phyloP scores from a whole-genome alignment of 192 early-diverging fungal genomes.

The Powellomyces hirtus region DNA sequence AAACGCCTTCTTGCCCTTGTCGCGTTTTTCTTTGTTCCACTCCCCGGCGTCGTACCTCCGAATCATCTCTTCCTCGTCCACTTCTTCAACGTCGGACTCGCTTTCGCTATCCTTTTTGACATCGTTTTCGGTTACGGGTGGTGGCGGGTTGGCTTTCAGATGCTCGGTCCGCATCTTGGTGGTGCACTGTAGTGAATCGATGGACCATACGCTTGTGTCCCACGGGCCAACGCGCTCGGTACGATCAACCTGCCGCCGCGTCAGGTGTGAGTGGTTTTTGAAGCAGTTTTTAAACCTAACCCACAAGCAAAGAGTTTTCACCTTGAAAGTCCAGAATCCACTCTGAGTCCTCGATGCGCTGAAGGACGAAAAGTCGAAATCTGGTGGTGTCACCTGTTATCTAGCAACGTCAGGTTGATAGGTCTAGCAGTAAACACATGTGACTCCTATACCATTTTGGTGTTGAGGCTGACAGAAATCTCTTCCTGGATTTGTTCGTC shows the following conservation, averaged over 20 bases:
- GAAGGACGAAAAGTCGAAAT: slow-evolving; percentile 37
- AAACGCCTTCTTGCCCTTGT: slow-evolving; percentile 19
- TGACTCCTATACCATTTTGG: slow-evolving; percentile 43
- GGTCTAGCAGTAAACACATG: slow-evolving; percentile 4
- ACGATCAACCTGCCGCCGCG: slow-evolving; percentile 33
- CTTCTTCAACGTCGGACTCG: slow-evolving; percentile 1
- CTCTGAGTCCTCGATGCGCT: slow-evolving; percentile 35
- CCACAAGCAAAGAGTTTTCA: background rate
- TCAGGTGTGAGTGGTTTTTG: background rate
- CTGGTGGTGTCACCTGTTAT: slow-evolving; percentile 37
- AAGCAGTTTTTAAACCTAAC: background rate
- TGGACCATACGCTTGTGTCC: slow-evolving; percentile 44
- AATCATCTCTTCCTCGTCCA: slow-evolving; percentile 29
- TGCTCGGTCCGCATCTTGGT: slow-evolving; percentile 40
- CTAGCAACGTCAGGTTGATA: no score
- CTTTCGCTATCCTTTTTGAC: background rate
- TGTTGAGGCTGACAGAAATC: slow-evolving; percentile 45
- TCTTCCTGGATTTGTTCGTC: slow-evolving; percentile 45
- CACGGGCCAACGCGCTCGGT: slow-evolving; percentile 41
- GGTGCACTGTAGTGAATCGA: slow-evolving; percentile 34
- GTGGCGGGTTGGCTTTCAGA: slow-evolving; percentile 33
- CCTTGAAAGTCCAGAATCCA: slow-evolving; percentile 49
- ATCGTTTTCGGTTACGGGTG: slow-evolving; percentile 2
- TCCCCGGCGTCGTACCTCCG: slow-evolving; percentile 23
- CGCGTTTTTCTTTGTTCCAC: slow-evolving; percentile 17